A percentile compares a stretch with the other conserved stretches of the same genome.
phyloP scores from a whole-genome alignment of 805 yeast species.

The Starmerella khaoyaiensis region DNA sequence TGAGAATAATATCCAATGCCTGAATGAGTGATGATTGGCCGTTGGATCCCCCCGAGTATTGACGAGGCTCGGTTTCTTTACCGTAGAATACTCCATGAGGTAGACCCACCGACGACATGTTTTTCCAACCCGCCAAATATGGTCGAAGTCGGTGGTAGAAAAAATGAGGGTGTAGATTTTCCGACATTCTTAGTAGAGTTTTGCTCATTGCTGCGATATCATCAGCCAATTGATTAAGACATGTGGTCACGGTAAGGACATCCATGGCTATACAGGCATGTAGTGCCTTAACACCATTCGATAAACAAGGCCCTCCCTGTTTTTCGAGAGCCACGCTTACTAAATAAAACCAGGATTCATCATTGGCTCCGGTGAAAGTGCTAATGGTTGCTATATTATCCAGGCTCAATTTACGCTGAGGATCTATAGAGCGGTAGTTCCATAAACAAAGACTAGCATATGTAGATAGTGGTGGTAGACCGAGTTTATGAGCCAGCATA shows the following conservation, averaged over 20 bases:
- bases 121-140: constrained; percentile 85
- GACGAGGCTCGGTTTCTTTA: constrained; percentile 40
- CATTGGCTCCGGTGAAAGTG: constrained; percentile 81
- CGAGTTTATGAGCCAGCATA: constrained; percentile 42
- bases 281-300: constrained; percentile 55
- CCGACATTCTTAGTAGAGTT: constrained; percentile 69
- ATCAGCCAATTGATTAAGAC: constrained; percentile 57
- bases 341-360: constrained; percentile 87
- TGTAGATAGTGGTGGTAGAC: constrained; percentile 76
- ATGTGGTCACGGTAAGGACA: constrained; percentile 30
- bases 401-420: constrained; percentile 40
- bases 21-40: constrained; percentile 88
- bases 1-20: constrained; percentile 63
- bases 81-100: constrained; percentile 72
- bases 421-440: constrained; percentile 56
- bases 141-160: constrained; percentile 82
- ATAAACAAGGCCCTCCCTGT: constrained; percentile 60
- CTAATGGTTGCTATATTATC: constrained; percentile 63
- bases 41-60: constrained; percentile 79
- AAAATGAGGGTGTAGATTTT: constrained; percentile 87
- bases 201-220: constrained; percentile 60
- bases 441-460: constrained; percentile 80
- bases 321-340: constrained; percentile 79
- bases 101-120: constrained; percentile 77
- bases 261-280: constrained; percentile 40